phyloP scores from a whole-genome alignment of 106 monocot genomes.

The Phalaenopsis aphrodite region DNA sequence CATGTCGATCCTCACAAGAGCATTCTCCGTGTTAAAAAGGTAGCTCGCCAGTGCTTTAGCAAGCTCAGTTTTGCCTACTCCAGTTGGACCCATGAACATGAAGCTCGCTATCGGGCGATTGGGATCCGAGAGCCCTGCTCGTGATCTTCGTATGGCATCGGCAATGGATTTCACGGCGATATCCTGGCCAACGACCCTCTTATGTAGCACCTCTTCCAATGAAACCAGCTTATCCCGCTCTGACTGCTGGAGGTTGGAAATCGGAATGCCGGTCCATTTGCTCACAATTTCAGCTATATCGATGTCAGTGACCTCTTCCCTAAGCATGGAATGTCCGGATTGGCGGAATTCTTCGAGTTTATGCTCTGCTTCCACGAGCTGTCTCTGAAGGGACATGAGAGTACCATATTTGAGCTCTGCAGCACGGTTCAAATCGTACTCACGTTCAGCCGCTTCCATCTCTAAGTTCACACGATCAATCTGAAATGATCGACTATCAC shows the following conservation, averaged over 20 bases:
- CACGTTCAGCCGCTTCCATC: constrained; percentile 92
- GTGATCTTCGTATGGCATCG: constrained; percentile 76
- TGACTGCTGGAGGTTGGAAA: constrained; percentile 77
- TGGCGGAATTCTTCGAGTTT: constrained; percentile 65
- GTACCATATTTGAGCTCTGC: constrained; percentile 95
- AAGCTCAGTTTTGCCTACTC: constrained; percentile 95
- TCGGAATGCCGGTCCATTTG: constrained; percentile 95
- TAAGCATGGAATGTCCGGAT: constrained; percentile 75
- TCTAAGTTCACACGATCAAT: constrained; percentile 90
- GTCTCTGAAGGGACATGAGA: constrained; percentile 61
- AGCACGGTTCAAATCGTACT: constrained; percentile 81
- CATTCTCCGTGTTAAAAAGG: constrained; percentile 87
- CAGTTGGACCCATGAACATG: constrained; percentile 97
- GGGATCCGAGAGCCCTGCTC: constrained; percentile 84
- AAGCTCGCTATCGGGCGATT: constrained; percentile 93
- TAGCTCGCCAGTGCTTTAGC: constrained; percentile 79
- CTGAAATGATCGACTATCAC: constrained; percentile 15
- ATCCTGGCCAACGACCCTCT: constrained; percentile 79
- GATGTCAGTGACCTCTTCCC: constrained; percentile 83
- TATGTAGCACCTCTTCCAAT: constrained; percentile 71
- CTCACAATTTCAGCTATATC: constrained; percentile 94
- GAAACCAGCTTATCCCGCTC: constrained; percentile 77
- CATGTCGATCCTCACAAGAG: constrained; percentile 92
- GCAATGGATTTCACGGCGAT: constrained; percentile 83
- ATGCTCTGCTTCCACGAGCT: constrained; percentile 70